Evolutionary conservation across 2,329 filamentous ascomycete genomes (phyloP), one percentile per base, ranked within the genome.

Genomic region (Phaeosphaeriaceae sp.): DNA sequence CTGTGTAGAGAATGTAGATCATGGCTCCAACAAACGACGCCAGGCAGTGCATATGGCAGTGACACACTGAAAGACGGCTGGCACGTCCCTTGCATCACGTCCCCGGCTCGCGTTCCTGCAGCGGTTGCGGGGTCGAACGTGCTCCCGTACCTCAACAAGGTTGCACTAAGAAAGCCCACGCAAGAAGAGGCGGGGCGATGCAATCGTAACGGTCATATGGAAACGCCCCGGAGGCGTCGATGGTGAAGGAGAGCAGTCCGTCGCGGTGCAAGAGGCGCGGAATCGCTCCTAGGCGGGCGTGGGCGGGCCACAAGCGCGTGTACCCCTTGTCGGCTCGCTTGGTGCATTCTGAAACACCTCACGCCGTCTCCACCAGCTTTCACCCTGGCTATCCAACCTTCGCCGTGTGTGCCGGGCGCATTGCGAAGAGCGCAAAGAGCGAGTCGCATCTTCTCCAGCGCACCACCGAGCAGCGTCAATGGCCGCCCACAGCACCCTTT

Each of bases 391-490:
- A 50, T 49, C 47, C 42, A 49, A 27, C 21, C 27, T 40, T 51
- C 47, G 52, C 31, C 31, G 27, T 55, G 51, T 46, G 56, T 55
- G 56, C 55, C 48, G 48, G 54, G 46, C 41, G 61, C 57, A 56
- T 33, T 60, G 51, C 44, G 48, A 41, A 45, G 48, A 42, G 41
- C 52, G 51, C 52, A 53, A 51, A 36, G 20, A 17, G 25, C 36
- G 40, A 44, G 33, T 46, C 56, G 27, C 47, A 36, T 49, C 42
- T 61, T 27, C 5, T 9, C 54, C 51, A 52, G 51, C 52, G 56
- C 58, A 49, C 58, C 53, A 27, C 49, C 25, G 36, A 31, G 48
- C 55, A 55, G 56, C 46, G 36, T 57, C 58, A 58, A 67, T 65
- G 60, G 62, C 58, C 54, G 46, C 54, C 50, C 21, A 27, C 27